These are phyloP conservation scores for Hura crepitans DNA, from an alignment of 441 rosid species.

Conservation along the genomic window DNA sequence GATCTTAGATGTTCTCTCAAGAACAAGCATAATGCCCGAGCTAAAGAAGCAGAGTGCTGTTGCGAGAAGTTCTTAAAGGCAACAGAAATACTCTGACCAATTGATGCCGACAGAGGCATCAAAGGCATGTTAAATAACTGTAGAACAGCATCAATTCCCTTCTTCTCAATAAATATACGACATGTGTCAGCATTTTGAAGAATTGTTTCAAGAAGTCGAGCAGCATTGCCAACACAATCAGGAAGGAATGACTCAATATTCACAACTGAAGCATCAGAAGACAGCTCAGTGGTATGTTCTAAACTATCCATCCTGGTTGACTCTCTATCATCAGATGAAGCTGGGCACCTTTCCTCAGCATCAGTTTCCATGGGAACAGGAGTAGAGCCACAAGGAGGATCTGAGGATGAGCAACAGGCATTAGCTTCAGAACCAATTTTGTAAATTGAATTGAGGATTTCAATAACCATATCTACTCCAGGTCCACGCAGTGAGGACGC, in stretches of 20 bases:
- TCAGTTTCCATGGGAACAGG: slow-evolving; percentile 95
- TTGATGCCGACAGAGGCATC: slow-evolving; percentile 73
- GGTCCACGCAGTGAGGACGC: slow-evolving; percentile 77
- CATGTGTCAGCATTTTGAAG: slow-evolving; percentile 98
- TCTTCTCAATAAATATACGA: slow-evolving; percentile 87
- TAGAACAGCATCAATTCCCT: slow-evolving; percentile 83
- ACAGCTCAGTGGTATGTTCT: slow-evolving; percentile 48
- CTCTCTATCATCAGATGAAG: slow-evolving; percentile 39
- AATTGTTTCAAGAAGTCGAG: slow-evolving; percentile 89
- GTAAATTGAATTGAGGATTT: slow-evolving; percentile 59
- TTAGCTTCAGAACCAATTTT: slow-evolving; percentile 70
- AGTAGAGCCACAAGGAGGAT: slow-evolving; percentile 39
- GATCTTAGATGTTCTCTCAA: slow-evolving; percentile 68
- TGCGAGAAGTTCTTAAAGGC: slow-evolving; percentile 94
- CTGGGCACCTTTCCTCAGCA: slow-evolving; percentile 49
- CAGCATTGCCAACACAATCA: slow-evolving; percentile 73
- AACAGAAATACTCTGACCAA: slow-evolving; percentile 73
- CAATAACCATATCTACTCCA: slow-evolving; percentile 92
- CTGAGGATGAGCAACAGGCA: slow-evolving; percentile 42
- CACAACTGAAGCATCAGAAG: slow-evolving; percentile 50
- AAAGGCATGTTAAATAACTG: slow-evolving; percentile 70
- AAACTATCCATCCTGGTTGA: slow-evolving; percentile 43
- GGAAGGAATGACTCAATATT: slow-evolving; percentile 76
- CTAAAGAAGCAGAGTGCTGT: slow-evolving; percentile 81
- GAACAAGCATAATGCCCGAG: slow-evolving; percentile 73